Conservation (phyloP, 345 rosid species). For the Ailanthus altissimus region DNA sequence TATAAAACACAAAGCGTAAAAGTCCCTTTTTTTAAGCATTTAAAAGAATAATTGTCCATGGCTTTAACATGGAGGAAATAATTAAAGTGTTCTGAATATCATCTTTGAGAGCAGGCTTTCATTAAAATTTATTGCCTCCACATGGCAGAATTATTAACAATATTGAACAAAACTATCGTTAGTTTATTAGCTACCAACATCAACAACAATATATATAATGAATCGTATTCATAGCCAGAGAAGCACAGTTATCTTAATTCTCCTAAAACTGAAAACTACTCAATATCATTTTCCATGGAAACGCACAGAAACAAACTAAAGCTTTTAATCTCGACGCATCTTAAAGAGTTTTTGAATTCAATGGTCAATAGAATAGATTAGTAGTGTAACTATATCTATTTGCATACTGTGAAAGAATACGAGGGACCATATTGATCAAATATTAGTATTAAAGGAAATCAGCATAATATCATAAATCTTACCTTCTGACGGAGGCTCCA, state of each 20-base stretch:
- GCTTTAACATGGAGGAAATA: not conserved
- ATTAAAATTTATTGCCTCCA: not conserved
- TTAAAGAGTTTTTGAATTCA: not conserved
- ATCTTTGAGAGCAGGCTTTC: not conserved
- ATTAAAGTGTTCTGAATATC: not conserved
- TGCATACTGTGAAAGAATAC: not conserved
- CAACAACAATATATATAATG: not conserved
- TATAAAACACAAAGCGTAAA: no score
- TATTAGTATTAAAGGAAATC: not conserved
- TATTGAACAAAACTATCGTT: not conserved
- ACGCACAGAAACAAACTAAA: not conserved
- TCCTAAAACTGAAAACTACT: not conserved
- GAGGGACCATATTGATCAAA: constrained; percentile 9
- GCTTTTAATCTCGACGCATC: not conserved
- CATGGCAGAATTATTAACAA: no score
- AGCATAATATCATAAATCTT: not conserved
- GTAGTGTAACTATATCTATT: not conserved
- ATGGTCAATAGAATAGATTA: not conserved
- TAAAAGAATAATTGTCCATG: not conserved
- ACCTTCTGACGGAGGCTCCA: not conserved
- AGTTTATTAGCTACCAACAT: not conserved
- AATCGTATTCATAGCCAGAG: not conserved
- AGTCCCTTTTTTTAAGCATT: not conserved
- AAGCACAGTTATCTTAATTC: not conserved
- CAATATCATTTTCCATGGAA: not conserved